A percentile compares a stretch with the other conserved stretches of the same genome.
These are phyloP conservation scores for Aspergillus tanneri DNA, from an alignment of 2,329 filamentous ascomycete species.

Conservation along the genomic window DNA sequence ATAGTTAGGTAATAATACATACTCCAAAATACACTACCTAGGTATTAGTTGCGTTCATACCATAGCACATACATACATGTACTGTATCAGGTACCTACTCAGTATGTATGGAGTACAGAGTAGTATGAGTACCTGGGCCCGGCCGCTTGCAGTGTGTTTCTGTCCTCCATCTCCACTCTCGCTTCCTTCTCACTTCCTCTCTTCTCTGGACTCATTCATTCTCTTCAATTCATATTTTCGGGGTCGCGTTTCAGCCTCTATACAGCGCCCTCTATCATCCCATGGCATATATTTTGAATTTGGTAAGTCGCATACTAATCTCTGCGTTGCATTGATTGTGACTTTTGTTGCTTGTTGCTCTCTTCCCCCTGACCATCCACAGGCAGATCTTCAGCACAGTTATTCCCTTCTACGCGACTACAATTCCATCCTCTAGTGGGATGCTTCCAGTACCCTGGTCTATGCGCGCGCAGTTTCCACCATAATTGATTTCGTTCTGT, in stretches of 20 bases:
- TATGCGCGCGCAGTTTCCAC: conserved; percentile 1
- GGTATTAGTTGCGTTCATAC: too few species aligned
- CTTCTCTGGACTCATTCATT: conserved; percentile 12
- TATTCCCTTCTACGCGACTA: conserved; percentile 1
- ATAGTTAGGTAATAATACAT: too few species aligned
- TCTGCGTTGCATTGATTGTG: background rate
- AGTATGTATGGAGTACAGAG: too few species aligned
- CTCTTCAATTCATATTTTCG: conserved; percentile 4
- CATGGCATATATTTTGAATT: conserved; percentile 12
- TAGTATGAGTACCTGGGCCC: too few species aligned
- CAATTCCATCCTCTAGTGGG: background rate
- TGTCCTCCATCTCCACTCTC: conserved; percentile 24
- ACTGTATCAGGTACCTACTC: too few species aligned
- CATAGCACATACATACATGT: too few species aligned
- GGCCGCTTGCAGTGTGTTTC: too few species aligned
- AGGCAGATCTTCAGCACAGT: conserved; percentile 7
- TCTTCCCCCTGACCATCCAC: conserved; percentile 10
- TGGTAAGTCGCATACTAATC: conserved; percentile 5
- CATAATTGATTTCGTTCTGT: background rate
- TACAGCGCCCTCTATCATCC: background rate
- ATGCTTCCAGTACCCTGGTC: background rate
- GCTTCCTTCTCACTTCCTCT: conserved; percentile 20
- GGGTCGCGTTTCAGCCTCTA: background rate
- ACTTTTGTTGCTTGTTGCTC: conserved; percentile 1
- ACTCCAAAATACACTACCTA: too few species aligned